Evolutionary conservation across 805 yeast species (phyloP), one percentile per base, ranked within the genome.

Genomic region (Wickerhamomyces rabaulensis): DNA sequence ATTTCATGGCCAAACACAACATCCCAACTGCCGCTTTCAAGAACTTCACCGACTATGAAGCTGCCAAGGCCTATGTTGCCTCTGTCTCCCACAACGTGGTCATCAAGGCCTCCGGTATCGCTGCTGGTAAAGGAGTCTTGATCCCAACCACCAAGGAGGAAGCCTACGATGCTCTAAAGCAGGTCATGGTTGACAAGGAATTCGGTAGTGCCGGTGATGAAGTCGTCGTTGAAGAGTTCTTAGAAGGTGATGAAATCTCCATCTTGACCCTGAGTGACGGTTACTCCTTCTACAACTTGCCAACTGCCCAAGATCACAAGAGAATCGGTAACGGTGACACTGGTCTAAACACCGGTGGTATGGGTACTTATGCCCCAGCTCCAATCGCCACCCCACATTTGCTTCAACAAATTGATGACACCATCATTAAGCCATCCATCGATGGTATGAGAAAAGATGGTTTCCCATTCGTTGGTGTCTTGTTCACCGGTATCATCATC

Each of bases 281-380:
- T 47, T 92, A 94, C 73, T 80, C 95, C 10, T 84, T 82, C 61
- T 79, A 82, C 64, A 91, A 88, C 64, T 78, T 94, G 49, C 99
- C 99, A 39, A 87, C 98, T 40, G 97, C 98, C 23, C 99, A 94
- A 71, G 99, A 94, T 65, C 99, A 94, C 71, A 94, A 94, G 73
- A 83, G 99, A 66, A 78, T 86, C 56, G 95, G 95, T 46, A 88
- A 95, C 60, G 91, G 91, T 50, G 99, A 94, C 66, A 73, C 81
- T 36, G 99, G 99, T 22, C 76, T 92, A 52, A 94, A 94, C 71
- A 94, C 99, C 35, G 99, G 99, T 56, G 99, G 99, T 53, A 94
- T 94, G 99, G 99, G 99, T 53, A 96, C 98, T 8, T 94, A 94
- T 62, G 94, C 98, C 8, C 99, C 99, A 27, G 95, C 98, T 10